Conservation (phyloP, 441 rosid species). For the Populus hybrid region DNA sequence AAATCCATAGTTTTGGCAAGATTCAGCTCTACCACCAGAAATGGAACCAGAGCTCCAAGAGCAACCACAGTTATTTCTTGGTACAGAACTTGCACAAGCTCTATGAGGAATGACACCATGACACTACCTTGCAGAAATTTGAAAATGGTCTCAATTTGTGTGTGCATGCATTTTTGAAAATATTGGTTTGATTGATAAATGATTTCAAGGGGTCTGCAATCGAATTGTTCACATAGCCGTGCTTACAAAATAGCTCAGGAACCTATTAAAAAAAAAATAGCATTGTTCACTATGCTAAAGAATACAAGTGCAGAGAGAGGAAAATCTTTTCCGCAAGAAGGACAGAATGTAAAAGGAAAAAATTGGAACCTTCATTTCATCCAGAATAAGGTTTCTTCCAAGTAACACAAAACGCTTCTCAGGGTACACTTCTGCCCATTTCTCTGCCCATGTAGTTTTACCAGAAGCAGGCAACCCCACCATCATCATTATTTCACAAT, state of each 20-base stretch:
- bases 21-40: slow-evolving; percentile 8
- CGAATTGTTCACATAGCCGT: slow-evolving; percentile 29
- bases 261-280: slow-evolving; percentile 14
- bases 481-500: slow-evolving; percentile 31
- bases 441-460: slow-evolving; percentile 41
- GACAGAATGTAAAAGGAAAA: not conserved
- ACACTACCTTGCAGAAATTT: slow-evolving; percentile 26
- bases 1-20: slow-evolving; percentile 13
- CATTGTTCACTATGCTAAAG: not conserved
- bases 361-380: slow-evolving; percentile 37
- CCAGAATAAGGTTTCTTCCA: slow-evolving; percentile 35
- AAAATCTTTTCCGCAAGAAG: not conserved
- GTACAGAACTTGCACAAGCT: not conserved
- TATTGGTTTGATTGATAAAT: slow-evolving; percentile 40
- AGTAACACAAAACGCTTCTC: slow-evolving; percentile 35
- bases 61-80: not conserved
- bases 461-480: slow-evolving; percentile 42
- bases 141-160: slow-evolving; percentile 30
- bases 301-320: not conserved
- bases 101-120: not conserved
- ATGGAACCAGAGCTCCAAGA: slow-evolving; percentile 3
- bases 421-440: slow-evolving; percentile 35
- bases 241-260: slow-evolving; percentile 28
- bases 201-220: slow-evolving; percentile 26
- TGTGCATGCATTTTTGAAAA: slow-evolving; percentile 34